Evolutionary conservation across 306 rosid species (phyloP), one percentile per base, ranked within the genome.

Genomic region (Fragaria iinumae): DNA sequence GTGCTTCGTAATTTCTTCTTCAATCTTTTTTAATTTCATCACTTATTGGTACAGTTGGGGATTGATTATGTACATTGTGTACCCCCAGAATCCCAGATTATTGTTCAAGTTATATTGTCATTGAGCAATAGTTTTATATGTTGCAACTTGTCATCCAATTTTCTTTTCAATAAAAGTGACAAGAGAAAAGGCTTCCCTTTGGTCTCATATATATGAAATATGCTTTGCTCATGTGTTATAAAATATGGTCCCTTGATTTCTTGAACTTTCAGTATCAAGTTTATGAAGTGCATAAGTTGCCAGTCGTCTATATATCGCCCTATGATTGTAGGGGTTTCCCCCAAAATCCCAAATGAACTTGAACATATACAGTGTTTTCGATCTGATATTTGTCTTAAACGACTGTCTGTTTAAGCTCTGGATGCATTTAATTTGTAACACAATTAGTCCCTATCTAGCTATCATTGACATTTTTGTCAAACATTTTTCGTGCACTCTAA

Each of bases 11-110:
- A 29, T 29, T 4, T 27, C n/a, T 44, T 57, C 18, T 36, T n/a
- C 62, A 1, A 21, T 44, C 9, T 32, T 8, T 7, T 11, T 43
- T 43, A 8, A 16, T 44, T 20, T 74, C n/a, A 74, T 32, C 41
- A 41, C 45, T 29, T 48, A 48, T 13, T 29, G 59, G 34, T 27
- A 43, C 56, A 17, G 41, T 73, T 10, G 56, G 77, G 68, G 11
- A 73, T 57, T 73, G 52, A 71, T 49, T 49, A 50, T 52, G 13
- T 59, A 74, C 60, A 29, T 72, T 48, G 59, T 52, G 13, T n/a
- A 59, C 13, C 44, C 44, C 44, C 44, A 41, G 44, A 41, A 41
- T 41, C 27, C 11, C 27, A 8, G 66, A 72, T 53, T 64, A 17
- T 32, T 52, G 36, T 72, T 34, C 74, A 20, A 49, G 41, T 60